Evolutionary conservation across 176 grass and related monocot species (phyloP), one percentile per base, ranked within the genome.

Genomic region (Juncus inflexus): DNA sequence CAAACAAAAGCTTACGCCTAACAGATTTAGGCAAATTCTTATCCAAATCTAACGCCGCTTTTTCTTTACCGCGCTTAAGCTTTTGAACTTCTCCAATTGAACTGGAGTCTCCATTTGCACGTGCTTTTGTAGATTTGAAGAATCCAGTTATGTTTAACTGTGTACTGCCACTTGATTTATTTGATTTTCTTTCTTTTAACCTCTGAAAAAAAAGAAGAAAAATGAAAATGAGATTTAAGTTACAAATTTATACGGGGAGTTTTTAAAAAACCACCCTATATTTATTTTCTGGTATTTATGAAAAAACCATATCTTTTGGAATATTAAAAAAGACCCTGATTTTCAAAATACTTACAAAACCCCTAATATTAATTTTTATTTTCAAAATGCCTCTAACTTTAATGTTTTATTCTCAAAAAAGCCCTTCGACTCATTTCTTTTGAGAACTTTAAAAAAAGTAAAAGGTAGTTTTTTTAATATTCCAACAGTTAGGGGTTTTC

Each of bases 121-220:
- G 50, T 39, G 40, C 80, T 67, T 97, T 97, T 13, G 66, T 77
- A 0, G 83, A 82, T 12, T 80, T 82, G 71, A 89, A 99, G 64
- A 92, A 99, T 43, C 82, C 77, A 15, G 76, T 99, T 78, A 99
- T 92, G 75, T 68, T 99, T 61, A 81, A 82, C 52, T 92, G 94
- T 40, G 72, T 40, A 4, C 84, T 78, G 19, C 19, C 19, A 2
- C 38, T 79, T 35, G 79, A 79, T 53, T 82, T 78, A 0, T 55
- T 87, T 64, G 79, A 83, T 70, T 81, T 84, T 7, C 28, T 73
- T 72, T 95, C 86, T 75, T 95, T 86, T 37, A 80, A 74, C 68
- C 63, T 90, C 90, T 95, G 83, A 52, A n/a, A 72, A 7, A 77
- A 81, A 74, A 62, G 55, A 52, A 12, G 19, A 35, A 52, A 51